Conservation (phyloP, 192 early-diverging fungal species). For the Umbelopsis isabellina region DNA sequence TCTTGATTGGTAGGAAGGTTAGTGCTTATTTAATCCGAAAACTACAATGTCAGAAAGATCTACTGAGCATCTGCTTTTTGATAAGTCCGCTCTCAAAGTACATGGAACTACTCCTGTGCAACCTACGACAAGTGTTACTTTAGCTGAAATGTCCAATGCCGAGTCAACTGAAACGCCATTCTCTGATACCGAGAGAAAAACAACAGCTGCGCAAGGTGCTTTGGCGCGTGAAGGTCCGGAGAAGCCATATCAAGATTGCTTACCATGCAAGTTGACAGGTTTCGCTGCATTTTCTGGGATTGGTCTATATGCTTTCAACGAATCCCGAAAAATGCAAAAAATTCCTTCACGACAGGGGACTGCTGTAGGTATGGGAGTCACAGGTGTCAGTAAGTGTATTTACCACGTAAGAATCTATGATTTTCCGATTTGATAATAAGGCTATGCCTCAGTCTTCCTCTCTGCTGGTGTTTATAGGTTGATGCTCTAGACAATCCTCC, state of each 20-base stretch:
- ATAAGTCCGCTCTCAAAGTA: conserved; percentile 3
- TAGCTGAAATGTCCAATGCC: not conserved
- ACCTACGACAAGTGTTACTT: not conserved
- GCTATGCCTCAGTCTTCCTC: conserved; percentile 26
- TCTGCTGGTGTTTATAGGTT: conserved; percentile 41
- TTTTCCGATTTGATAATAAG: not conserved
- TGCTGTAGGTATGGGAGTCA: conserved; percentile 37
- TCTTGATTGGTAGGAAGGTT: too few relatives aligned
- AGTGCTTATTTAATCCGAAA: not conserved
- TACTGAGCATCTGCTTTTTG: not conserved
- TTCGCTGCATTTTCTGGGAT: conserved; percentile 33
- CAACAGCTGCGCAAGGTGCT: not conserved
- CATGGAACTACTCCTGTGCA: not conserved
- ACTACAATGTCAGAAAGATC: not conserved
- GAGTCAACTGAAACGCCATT: not conserved
- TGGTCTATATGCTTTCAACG: conserved; percentile 36
- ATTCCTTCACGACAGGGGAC: conserved; percentile 22
- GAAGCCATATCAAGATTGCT: conserved; percentile 38
- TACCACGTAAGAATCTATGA: not conserved
- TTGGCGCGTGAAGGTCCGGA: not conserved
- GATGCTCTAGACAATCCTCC: not conserved
- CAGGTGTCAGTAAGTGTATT: conserved; percentile 31
- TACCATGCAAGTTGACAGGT: conserved; percentile 41
- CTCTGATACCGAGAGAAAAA: not conserved
- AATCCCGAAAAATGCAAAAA: conserved; percentile 28